Evolutionary conservation across 371 early-diverging fungal species (phyloP), one percentile per base, ranked within the genome.

Genomic region (Circinella minor): DNA sequence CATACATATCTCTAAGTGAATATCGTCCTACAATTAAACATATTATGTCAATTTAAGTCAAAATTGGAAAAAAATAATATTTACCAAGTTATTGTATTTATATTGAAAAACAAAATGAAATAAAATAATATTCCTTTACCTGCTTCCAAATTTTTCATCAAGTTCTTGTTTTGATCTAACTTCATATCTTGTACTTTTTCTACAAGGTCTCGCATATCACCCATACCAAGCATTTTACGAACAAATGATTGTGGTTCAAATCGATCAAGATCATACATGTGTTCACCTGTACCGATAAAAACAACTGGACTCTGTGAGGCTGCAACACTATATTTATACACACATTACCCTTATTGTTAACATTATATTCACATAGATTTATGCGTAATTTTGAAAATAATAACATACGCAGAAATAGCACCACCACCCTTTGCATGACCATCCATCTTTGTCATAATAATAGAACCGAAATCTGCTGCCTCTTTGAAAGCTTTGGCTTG

Each of bases 401-500:
- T 11, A n/a, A 74, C 81, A 79, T 89, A 90, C 81, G 99, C 99
- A 66, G 97, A 97, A 55, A 99, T 96, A 37, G 99, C 99, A 78
- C 99, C 99, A 80, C 99, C 99, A 80, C 99, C 99, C 80, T 99
- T 99, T 39, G 97, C 97, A 73, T 99, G 98, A 36, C 99, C 99
- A 79, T 99, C 99, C 94, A 99, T 95, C 87, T 99, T 99, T 66
- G 99, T 99, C 63, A 99, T 93, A 67, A 99, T 94, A 66, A 99
- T 97, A 4, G 98, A 96, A 64, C 99, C 99, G 63, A 99, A 92
- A 71, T 95, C 89, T n/a, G 98, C 97, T 8, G 96, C 93, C 73
- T 96, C 94, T 71, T 95, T 95, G 78, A 99, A 99, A 37, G 98
- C 99, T 62, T 88, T 81, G 8, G 99, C 98, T 83, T 99, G 99